Percentiles rank a stretch among this genome's conserved stretches.
Evolutionary conservation across 2,329 filamentous ascomycete genomes (phyloP).

Genomic region (Blumeriella jaapii): DNA sequence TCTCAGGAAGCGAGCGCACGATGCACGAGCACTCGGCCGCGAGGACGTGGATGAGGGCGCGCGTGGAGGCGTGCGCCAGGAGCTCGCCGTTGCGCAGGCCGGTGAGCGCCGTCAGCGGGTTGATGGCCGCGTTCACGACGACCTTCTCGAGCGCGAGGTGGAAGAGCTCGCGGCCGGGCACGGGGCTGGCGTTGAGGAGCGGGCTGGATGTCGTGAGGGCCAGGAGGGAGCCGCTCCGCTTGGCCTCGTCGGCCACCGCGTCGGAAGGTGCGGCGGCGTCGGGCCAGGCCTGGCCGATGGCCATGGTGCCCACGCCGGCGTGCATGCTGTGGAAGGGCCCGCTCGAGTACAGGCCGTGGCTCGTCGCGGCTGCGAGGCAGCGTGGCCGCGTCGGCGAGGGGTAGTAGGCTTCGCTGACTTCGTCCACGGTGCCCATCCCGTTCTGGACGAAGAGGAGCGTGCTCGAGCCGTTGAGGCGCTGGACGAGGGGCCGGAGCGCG

Average conservation of each 20-base stretch:
- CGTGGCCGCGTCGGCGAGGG: conserved; percentile 50
- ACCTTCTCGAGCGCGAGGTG: conserved; percentile 74
- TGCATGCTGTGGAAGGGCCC: conserved; percentile 41
- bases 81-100: conserved; percentile 69
- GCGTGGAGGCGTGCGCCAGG: conserved; percentile 45
- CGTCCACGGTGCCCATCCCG: conserved; percentile 63
- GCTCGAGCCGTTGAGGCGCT: conserved; percentile 51
- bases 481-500: conserved; percentile 45
- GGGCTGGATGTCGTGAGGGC: conserved; percentile 23
- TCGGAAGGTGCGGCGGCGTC: neutral
- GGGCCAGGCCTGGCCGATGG: conserved; percentile 31
- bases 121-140: conserved; percentile 68
- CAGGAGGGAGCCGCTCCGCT: neutral
- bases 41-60: conserved; percentile 53
- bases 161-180: conserved; percentile 37
- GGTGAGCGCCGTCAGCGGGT: conserved; percentile 73
- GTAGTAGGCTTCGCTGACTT: conserved; percentile 46
- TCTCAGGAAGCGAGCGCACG: conserved; percentile 37
- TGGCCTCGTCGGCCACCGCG: neutral
- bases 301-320: conserved; percentile 37
- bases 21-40: conserved; percentile 64
- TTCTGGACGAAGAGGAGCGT: conserved; percentile 81
- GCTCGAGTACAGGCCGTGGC: conserved; percentile 42
- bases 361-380: conserved; percentile 58
- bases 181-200: conserved; percentile 31